A percentile compares a stretch with the other conserved stretches of the same genome.
Evolutionary conservation across 495 filamentous ascomycete genomes (phyloP).

Genomic region (Penicillium cosmopolitanum): DNA sequence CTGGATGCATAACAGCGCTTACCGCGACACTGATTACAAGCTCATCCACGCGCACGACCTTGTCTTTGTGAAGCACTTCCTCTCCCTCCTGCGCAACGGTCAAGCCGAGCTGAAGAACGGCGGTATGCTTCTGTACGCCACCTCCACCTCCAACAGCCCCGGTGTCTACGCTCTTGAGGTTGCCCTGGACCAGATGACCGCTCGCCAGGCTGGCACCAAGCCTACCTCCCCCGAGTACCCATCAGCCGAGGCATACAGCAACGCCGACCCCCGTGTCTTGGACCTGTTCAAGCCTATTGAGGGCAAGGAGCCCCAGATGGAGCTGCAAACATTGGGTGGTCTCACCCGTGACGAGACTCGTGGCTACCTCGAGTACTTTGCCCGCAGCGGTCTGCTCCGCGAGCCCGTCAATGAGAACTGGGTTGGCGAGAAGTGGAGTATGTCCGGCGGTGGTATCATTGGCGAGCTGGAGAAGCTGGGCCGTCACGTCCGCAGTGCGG

Average conservation of each 20-base stretch:
- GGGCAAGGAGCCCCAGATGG: slow-evolving; percentile 46
- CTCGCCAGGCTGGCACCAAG: slow-evolving; percentile 39
- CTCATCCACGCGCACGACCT: slow-evolving; percentile 88
- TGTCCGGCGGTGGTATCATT: slow-evolving; percentile 79
- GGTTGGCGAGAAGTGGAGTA: slow-evolving; percentile 82
- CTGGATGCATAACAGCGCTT: slow-evolving; percentile 76
- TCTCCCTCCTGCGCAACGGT: slow-evolving; percentile 65
- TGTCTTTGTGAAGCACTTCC: slow-evolving; percentile 72
- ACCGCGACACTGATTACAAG: slow-evolving; percentile 67
- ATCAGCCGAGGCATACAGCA: slow-evolving; percentile 62
- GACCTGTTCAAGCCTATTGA: slow-evolving; percentile 44
- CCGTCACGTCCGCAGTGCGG: slow-evolving; percentile 49
- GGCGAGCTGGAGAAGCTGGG: slow-evolving; percentile 78
- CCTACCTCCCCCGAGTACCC: slow-evolving; percentile 50
- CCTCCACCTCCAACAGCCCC: slow-evolving; percentile 66
- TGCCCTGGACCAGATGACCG: slow-evolving; percentile 58
- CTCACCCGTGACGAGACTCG: slow-evolving; percentile 76
- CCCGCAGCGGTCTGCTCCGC: slow-evolving; percentile 78
- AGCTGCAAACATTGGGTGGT: slow-evolving; percentile 62
- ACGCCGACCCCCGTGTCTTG: slow-evolving; percentile 69
- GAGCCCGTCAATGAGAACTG: slow-evolving; percentile 67
- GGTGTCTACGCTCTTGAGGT: slow-evolving; percentile 64
- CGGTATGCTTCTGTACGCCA: slow-evolving; percentile 76
- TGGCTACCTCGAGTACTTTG: slow-evolving; percentile 90
- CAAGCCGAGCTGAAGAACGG: slow-evolving; percentile 67